Conservation (phyloP, 108 stramenopile genomes). For the Seminavis robusta region DNA sequence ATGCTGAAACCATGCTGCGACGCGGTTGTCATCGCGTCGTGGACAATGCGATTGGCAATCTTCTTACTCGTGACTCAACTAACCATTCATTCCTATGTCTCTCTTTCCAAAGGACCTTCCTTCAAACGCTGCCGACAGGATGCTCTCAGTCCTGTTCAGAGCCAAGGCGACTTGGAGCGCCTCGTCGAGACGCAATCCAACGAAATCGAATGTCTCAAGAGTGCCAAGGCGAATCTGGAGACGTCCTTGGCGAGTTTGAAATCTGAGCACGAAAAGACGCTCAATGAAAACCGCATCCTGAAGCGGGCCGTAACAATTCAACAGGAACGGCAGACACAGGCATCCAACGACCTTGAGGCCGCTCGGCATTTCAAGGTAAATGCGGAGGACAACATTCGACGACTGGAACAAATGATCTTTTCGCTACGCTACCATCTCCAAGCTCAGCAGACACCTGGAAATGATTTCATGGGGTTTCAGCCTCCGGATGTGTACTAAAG, state of each 20-base stretch:
- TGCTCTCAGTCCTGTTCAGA: not conserved
- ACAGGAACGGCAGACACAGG: conserved; percentile 78
- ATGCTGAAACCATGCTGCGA: not conserved
- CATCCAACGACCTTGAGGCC: conserved; percentile 53
- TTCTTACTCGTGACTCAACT: not conserved
- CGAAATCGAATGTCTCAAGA: conserved; percentile 62
- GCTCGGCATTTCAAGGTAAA: conserved; percentile 59
- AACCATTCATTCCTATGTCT: not conserved
- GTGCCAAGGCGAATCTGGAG: conserved; percentile 46
- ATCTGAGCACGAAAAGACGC: conserved; percentile 52
- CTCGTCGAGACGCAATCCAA: conserved; percentile 57
- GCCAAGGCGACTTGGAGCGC: conserved; percentile 37
- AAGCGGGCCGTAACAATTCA: conserved; percentile 77
- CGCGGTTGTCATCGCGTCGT: not conserved
- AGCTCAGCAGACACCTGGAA: conserved; percentile 45
- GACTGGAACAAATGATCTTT: conserved; percentile 78
- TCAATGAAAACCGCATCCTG: conserved; percentile 72
- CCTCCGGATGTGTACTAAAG: conserved; percentile 75
- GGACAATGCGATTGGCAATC: not conserved
- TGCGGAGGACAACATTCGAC: conserved; percentile 66
- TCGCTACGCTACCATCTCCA: conserved; percentile 78
- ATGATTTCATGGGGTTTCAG: conserved; percentile 72
- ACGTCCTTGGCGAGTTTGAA: conserved; percentile 27
- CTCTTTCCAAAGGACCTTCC: conserved; percentile 3
- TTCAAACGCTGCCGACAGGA: conserved; percentile 27